phyloP scores from a whole-genome alignment of 2,329 filamentous ascomycete genomes.

The Colletotrichum caudatum region DNA sequence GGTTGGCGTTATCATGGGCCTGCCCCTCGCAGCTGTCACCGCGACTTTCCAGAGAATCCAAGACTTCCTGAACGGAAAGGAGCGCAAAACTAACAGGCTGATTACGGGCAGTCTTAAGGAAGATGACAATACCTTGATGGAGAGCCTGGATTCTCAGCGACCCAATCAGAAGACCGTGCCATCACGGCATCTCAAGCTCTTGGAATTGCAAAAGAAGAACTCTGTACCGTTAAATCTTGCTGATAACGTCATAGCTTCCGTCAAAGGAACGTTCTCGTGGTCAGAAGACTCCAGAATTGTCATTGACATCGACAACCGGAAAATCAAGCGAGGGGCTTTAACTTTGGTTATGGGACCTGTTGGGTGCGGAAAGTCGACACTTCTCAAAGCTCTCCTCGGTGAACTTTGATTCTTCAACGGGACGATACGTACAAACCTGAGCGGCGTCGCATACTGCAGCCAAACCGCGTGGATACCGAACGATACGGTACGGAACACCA shows the following conservation, averaged over 20 bases:
- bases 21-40: slow-evolving; percentile 43
- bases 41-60: slow-evolving; percentile 47
- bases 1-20: slow-evolving; percentile 42
- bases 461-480: slow-evolving; percentile 49
- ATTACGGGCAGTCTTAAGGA: background rate
- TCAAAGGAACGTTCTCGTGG: slow-evolving; percentile 39
- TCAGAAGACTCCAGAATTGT: slow-evolving; percentile 27
- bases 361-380: slow-evolving; percentile 52
- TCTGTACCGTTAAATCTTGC: background rate
- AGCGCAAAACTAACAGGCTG: slow-evolving; percentile 39
- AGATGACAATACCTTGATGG: no score
- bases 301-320: slow-evolving; percentile 33
- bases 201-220: background rate
- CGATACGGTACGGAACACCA: slow-evolving; percentile 50
- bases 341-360: slow-evolving; percentile 51
- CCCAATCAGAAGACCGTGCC: background rate
- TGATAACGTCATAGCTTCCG: slow-evolving; percentile 2
- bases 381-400: slow-evolving; percentile 49
- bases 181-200: slow-evolving; percentile 5
- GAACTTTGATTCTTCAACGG: slow-evolving; percentile 44
- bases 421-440: slow-evolving; percentile 39
- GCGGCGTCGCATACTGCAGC: slow-evolving; percentile 45
- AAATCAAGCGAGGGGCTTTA: slow-evolving; percentile 31
- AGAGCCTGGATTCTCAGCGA: background rate
- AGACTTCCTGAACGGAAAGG: slow-evolving; percentile 44